Percentiles rank a stretch among this genome's conserved stretches.
Conservation (phyloP, 2,329 filamentous ascomycete species). For the Cordyceps cateniannulata region DNA sequence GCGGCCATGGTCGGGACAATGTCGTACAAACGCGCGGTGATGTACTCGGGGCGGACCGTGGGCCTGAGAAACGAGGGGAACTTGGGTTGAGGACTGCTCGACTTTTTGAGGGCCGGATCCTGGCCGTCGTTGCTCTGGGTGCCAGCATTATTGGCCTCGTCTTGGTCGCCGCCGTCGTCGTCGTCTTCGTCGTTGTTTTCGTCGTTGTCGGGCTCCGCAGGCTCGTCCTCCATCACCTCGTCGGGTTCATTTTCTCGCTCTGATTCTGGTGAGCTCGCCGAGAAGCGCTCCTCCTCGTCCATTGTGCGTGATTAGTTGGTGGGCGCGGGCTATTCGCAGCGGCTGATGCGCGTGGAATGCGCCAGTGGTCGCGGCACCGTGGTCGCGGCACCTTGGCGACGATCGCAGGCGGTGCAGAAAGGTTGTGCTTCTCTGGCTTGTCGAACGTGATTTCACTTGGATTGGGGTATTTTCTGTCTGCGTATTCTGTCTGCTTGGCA, state of each 20-base stretch:
- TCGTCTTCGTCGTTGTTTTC: constrained; percentile 35
- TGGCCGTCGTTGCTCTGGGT: constrained; percentile 19
- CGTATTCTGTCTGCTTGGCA: neutral
- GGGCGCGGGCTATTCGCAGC: neutral
- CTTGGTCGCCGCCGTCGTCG: constrained; percentile 28
- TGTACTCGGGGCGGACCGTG: constrained; percentile 66
- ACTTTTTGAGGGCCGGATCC: constrained; percentile 20
- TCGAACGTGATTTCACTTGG: neutral
- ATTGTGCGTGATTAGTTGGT: constrained; percentile 15
- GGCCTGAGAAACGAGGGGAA: constrained; percentile 38
- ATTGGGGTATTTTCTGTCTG: neutral
- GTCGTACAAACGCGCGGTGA: constrained; percentile 78
- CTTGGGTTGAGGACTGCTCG: constrained; percentile 23
- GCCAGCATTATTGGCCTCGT: constrained; percentile 30
- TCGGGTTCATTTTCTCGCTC: constrained; percentile 26
- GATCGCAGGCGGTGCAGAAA: neutral
- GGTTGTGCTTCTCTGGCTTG: neutral
- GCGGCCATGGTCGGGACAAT: constrained; percentile 96
- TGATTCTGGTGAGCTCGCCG: constrained; percentile 26
- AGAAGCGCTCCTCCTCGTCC: constrained; percentile 29
- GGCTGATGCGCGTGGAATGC: neutral
- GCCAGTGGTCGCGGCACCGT: neutral
- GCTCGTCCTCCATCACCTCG: constrained; percentile 17
- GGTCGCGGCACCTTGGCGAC: neutral
- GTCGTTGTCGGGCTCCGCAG: constrained; percentile 31